These are phyloP conservation scores for Aspergillus pseudoterreus DNA, from an alignment of 2,329 filamentous ascomycete genomes.

Conservation along the genomic window DNA sequence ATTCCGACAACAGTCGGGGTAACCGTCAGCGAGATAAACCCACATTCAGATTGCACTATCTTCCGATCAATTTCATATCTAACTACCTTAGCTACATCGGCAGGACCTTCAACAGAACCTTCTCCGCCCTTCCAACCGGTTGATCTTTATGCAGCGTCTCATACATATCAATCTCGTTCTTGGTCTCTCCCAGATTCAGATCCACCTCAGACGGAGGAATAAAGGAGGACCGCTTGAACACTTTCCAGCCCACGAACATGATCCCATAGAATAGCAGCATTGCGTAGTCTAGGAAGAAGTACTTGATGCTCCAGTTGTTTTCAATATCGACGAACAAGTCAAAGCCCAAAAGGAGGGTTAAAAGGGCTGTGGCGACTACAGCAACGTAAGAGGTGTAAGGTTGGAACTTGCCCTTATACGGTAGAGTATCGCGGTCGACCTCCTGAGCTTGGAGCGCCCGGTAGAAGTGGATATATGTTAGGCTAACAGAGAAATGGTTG, in stretches of 20 bases:
- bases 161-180: conserved; percentile 22
- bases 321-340: conserved; percentile 60
- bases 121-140: conserved; percentile 1
- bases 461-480: conserved; percentile 68
- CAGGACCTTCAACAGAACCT: background rate
- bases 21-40: background rate
- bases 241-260: conserved; percentile 65
- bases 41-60: background rate
- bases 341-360: conserved; percentile 69
- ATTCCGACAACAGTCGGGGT: background rate
- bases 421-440: conserved; percentile 60
- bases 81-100: background rate
- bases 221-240: conserved; percentile 58
- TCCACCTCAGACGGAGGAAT: conserved; percentile 55
- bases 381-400: conserved; percentile 67
- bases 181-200: conserved; percentile 32
- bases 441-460: conserved; percentile 65
- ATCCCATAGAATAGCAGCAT: conserved; percentile 61
- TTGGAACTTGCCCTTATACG: conserved; percentile 64
- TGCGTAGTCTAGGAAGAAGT: conserved; percentile 69
- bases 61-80: too few species aligned
- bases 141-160: conserved; percentile 8
- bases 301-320: conserved; percentile 58
- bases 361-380: conserved; percentile 58
- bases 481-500: conserved; percentile 53